Percentiles rank a stretch among this genome's conserved stretches.
Conservation (phyloP, 345 rosid species). For the Eucalyptus camaldulensis region DNA sequence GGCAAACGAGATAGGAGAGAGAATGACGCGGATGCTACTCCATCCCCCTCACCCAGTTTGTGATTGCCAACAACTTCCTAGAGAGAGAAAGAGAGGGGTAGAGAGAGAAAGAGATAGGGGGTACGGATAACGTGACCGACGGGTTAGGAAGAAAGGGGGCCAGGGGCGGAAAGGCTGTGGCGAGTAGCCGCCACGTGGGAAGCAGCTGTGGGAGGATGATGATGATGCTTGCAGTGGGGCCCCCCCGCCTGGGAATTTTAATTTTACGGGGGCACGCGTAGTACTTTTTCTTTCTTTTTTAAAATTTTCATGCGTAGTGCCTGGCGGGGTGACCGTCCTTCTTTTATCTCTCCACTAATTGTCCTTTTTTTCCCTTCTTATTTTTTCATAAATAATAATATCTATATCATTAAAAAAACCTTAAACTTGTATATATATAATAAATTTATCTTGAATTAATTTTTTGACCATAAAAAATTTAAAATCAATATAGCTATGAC, state of each 20-base stretch:
- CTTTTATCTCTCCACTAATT: background rate
- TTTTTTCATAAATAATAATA: no score
- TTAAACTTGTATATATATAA: fast-evolving
- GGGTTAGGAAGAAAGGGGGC: background rate
- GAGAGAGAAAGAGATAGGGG: background rate
- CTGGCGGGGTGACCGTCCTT: background rate
- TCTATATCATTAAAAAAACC: no score
- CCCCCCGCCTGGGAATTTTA: background rate
- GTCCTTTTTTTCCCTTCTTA: background rate
- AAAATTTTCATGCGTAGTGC: no score
- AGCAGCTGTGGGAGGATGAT: background rate
- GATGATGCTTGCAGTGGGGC: background rate
- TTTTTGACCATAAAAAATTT: fast-evolving
- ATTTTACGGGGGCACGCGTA: background rate
- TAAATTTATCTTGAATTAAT: no score
- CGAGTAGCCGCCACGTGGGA: background rate
- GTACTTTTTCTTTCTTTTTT: no score
- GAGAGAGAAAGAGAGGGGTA: background rate
- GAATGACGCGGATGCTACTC: background rate
- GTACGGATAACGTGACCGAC: background rate
- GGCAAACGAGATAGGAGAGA: background rate
- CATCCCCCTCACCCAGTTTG: background rate
- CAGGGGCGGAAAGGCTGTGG: background rate
- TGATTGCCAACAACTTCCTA: background rate
- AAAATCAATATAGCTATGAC: fast-evolving